Percentiles rank a stretch among this genome's conserved stretches.
Evolutionary conservation across 352 stramenopile genomes (phyloP).

Genomic region (Elongisporangium prolatum): DNA sequence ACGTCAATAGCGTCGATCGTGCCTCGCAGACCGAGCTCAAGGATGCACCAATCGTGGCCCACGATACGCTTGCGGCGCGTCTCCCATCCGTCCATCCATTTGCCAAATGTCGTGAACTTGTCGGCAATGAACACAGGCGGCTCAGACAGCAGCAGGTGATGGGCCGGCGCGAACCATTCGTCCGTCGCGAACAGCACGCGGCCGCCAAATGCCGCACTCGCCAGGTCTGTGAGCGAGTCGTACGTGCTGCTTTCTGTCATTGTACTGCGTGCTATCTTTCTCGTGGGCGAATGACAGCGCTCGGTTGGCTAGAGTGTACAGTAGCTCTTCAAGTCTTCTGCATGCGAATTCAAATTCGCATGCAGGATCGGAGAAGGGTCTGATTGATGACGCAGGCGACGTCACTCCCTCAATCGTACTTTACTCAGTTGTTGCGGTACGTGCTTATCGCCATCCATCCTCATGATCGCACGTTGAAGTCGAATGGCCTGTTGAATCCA

Average conservation of each 20-base stretch:
- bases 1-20: conserved; percentile 66
- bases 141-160: conserved; percentile 73
- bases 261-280: neutral
- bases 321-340: neutral
- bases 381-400: neutral
- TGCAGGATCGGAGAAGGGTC: neutral
- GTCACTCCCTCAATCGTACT: neutral
- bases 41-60: conserved; percentile 90
- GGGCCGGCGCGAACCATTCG: conserved; percentile 90
- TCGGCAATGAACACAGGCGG: conserved; percentile 86
- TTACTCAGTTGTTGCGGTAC: neutral
- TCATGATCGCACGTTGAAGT: neutral
- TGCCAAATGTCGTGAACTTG: conserved; percentile 90
- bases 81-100: conserved; percentile 97
- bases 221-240: conserved; percentile 57
- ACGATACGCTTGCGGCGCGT: conserved; percentile 85
- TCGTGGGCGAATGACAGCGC: neutral
- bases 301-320: neutral
- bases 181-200: conserved; percentile 90
- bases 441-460: neutral
- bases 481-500: neutral
- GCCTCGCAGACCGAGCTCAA: conserved; percentile 82
- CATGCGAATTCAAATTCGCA: neutral
- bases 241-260: conserved; percentile 8
- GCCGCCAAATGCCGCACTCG: conserved; percentile 45